Percentiles rank a stretch among this genome's conserved stretches.
These are phyloP conservation scores for Metarhizium anisopliae DNA, from an alignment of 2,329 filamentous ascomycete genomes.

Conservation along the genomic window DNA sequence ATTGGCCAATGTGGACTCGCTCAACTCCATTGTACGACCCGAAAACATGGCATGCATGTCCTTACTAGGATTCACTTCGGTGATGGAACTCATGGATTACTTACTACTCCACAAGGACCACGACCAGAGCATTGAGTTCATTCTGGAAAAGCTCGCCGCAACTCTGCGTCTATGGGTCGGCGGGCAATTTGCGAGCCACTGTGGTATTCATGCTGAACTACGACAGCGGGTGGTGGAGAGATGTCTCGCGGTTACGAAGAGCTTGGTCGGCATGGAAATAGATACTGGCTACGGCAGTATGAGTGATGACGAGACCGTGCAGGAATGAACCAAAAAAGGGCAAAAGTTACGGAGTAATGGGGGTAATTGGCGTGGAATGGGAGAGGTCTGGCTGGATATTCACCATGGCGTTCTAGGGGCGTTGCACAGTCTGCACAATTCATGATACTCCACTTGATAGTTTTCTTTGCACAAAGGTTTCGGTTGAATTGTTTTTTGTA, in stretches of 20 bases:
- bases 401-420: neutral
- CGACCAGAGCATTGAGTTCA: conserved; percentile 35
- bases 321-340: neutral
- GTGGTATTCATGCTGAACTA: conserved; percentile 41
- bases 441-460: conserved; percentile 3
- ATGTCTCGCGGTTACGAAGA: conserved; percentile 47
- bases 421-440: conserved; percentile 1
- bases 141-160: conserved; percentile 49
- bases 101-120: conserved; percentile 38
- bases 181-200: conserved; percentile 38
- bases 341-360: neutral
- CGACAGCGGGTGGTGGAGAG: conserved; percentile 45
- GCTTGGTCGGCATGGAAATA: conserved; percentile 48
- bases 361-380: neutral
- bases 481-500: conserved; percentile 1
- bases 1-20: conserved; percentile 34
- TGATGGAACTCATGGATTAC: conserved; percentile 48
- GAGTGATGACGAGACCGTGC: conserved; percentile 35
- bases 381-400: neutral
- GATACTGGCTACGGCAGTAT: conserved; percentile 53
- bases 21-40: conserved; percentile 39
- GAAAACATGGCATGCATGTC: conserved; percentile 35
- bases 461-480: neutral
- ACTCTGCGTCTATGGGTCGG: conserved; percentile 54
- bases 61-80: conserved; percentile 50